These are phyloP conservation scores for Ulota crispa DNA, from an alignment of 225 moss, liverwort and hornwort species.

Conservation along the genomic window DNA sequence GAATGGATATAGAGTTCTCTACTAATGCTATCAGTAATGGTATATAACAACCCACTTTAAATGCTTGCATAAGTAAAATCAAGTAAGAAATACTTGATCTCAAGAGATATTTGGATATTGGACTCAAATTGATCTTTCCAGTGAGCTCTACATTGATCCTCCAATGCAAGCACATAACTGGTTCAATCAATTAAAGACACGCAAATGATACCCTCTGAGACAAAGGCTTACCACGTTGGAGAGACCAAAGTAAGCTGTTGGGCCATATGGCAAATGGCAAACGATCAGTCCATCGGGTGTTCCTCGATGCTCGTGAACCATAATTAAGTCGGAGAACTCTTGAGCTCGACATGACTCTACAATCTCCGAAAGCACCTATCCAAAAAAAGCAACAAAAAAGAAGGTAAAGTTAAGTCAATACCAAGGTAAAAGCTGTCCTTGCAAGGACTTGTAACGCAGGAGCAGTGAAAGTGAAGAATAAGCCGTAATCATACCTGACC, in stretches of 20 bases:
- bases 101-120: background rate
- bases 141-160: background rate
- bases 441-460: background rate
- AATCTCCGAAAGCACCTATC: constrained; percentile 82
- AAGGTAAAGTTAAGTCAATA: background rate
- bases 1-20: background rate
- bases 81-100: background rate
- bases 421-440: background rate
- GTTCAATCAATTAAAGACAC: background rate
- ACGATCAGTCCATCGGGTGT: constrained; percentile 93
- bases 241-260: constrained; percentile 97
- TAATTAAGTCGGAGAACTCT: constrained; percentile 87
- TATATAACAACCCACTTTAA: background rate
- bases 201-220: background rate
- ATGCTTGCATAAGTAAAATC: background rate
- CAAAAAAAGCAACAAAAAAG: background rate
- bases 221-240: constrained; percentile 76
- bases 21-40: background rate
- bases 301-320: constrained; percentile 99
- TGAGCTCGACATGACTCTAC: constrained; percentile 87
- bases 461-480: background rate
- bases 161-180: background rate
- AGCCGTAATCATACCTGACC: constrained; percentile 66
- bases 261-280: constrained; percentile 93
- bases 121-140: background rate